Conservation (phyloP, 2,329 filamentous ascomycete species). For the Neofusicoccum sp. region DNA sequence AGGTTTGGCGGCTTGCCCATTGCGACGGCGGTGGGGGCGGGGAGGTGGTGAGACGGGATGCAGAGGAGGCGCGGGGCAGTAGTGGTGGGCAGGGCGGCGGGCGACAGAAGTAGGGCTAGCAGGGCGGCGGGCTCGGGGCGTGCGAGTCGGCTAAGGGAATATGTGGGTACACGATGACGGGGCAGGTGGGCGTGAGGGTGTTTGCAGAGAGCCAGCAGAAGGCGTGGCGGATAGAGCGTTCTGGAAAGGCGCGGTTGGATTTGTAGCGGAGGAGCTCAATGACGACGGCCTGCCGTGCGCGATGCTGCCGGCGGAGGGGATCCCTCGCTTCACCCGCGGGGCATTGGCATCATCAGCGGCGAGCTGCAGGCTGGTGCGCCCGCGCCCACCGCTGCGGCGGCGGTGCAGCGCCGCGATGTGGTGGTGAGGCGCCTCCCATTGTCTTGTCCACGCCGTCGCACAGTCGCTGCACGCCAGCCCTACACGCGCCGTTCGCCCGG, state of each 20-base stretch:
- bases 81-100: slow-evolving; percentile 1
- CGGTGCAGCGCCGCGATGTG: not conserved
- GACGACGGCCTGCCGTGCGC: slow-evolving; percentile 1
- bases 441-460: not conserved
- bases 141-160: slow-evolving; percentile 17
- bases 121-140: slow-evolving; percentile 9
- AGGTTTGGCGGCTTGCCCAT: slow-evolving; percentile 60
- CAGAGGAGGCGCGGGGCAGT: slow-evolving; percentile 11
- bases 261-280: slow-evolving; percentile 7
- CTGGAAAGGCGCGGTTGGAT: slow-evolving; percentile 11
- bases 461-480: not conserved
- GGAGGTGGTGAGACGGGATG: slow-evolving; percentile 2
- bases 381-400: not conserved
- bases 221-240: slow-evolving; percentile 14
- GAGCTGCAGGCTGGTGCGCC: not conserved
- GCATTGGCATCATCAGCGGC: not conserved
- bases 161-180: slow-evolving; percentile 21
- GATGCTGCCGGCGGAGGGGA: not conserved
- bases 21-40: slow-evolving; percentile 20
- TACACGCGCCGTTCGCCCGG: not conserved
- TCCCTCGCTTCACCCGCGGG: slow-evolving; percentile 14
- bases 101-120: slow-evolving; percentile 4
- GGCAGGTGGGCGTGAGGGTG: not conserved
- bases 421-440: not conserved
- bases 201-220: slow-evolving; percentile 1